Evolutionary conservation across 1,284 basidiomycete genomes (phyloP), one percentile per base, ranked within the genome.

Genomic region (Sporisorium sorghi): DNA sequence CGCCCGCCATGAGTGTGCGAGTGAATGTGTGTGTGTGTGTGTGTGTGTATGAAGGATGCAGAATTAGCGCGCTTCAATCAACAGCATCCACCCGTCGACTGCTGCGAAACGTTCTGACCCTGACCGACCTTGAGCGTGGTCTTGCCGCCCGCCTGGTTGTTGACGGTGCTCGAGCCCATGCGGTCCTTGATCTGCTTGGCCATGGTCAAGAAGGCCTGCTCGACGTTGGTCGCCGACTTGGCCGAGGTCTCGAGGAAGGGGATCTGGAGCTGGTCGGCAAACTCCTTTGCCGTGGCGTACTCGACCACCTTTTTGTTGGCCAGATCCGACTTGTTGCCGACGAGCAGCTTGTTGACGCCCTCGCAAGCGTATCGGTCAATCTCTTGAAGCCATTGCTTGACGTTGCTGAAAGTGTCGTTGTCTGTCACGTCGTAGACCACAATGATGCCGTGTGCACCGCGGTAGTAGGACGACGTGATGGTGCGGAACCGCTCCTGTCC

Each of bases 371-470:
- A 98, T 83, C 96, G 91, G 87, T 99, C 97, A 83, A 99, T 99
- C 87, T 99, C 96, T 85, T 97, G 94, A 65, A 99, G 89, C 97
- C 97, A 99, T 86, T 97, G 94, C 89, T 99, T 99, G 85, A 99
- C 97, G 83, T 99, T 97, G 82, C 92, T 91, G 88, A 97, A 98
- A 17, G 94, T 95, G 83, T 98, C 78, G 67, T 86, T 84, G 76
- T 99, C 96, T 55, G 96, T 99, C 50, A 99, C 96, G 86, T 99
- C 97, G 88, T 99, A 99, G 44, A 99, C 96, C 69, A 99, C 93
- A 75, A 99, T 92, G 68, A 98, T 92, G 10, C 94, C 94, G 83
- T 96, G 94, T 26, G 94, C 94, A 4, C 94, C 94, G 46, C 94
- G 90, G 82, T 97, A 97, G 83, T 96, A 97, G 19, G 91, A 92